Evolutionary conservation across 805 yeast species (phyloP).

Genomic region (Saccharomycopsis sp.): DNA sequence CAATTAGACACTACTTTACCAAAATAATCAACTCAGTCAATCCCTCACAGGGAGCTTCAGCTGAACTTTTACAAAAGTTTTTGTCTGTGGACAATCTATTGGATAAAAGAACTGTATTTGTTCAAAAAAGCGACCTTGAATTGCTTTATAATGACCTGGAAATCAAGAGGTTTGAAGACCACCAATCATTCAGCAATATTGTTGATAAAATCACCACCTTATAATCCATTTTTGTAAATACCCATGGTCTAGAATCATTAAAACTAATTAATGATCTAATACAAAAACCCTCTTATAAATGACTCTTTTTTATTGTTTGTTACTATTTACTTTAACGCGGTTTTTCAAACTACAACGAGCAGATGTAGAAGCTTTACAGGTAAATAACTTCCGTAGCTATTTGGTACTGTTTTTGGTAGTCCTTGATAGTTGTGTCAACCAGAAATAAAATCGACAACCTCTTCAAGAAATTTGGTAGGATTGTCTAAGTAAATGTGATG

Average conservation of each 20-base stretch:
- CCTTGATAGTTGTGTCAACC: no score
- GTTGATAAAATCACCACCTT: background rate
- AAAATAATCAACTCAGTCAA: background rate
- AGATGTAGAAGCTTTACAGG: background rate
- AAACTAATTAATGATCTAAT: background rate
- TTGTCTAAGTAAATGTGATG: constrained; percentile 80
- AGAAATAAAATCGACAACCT: constrained; percentile 6
- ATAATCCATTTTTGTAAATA: background rate
- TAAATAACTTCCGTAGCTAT: background rate
- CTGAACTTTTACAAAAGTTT: background rate
- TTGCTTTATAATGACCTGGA: background rate
- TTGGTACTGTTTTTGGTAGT: background rate
- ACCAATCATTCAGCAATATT: background rate
- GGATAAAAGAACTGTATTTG: background rate
- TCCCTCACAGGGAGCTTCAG: background rate
- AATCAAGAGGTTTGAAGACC: background rate
- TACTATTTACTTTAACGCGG: background rate
- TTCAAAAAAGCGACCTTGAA: background rate
- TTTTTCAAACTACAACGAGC: background rate
- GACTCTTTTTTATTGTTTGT: background rate
- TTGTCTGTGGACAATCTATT: background rate
- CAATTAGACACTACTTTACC: background rate
- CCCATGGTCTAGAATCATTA: no score
- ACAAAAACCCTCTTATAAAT: background rate
- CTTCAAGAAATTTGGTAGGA: constrained; percentile 42